phyloP scores from a whole-genome alignment of 2,329 filamentous ascomycete genomes.

The Penicillium frequentans region DNA sequence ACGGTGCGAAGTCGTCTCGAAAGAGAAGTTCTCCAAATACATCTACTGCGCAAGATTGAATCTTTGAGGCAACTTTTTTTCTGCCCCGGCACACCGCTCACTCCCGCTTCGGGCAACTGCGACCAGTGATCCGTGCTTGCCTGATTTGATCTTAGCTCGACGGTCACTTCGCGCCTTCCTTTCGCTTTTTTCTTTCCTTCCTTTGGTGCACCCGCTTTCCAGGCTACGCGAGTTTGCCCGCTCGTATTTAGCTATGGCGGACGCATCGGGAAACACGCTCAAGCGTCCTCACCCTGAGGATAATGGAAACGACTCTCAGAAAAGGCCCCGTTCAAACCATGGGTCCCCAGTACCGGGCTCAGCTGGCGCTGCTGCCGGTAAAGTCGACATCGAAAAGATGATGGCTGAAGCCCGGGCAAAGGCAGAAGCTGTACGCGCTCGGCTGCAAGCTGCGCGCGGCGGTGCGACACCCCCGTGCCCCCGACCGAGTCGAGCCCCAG shows the following conservation, averaged over 20 bases:
- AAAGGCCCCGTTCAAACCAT: slow-evolving; percentile 52
- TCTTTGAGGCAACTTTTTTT: slow-evolving; percentile 40
- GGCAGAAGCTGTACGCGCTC: slow-evolving; percentile 50
- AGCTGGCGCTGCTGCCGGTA: slow-evolving; percentile 33
- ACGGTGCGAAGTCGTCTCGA: slow-evolving; percentile 27
- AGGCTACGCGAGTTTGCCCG: neutral
- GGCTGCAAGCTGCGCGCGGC: slow-evolving; percentile 42
- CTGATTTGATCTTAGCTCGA: slow-evolving; percentile 1
- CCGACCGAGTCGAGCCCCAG: slow-evolving; percentile 37
- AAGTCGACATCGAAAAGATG: slow-evolving; percentile 49
- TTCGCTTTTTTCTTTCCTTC: slow-evolving; percentile 6
- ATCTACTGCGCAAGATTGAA: slow-evolving; percentile 28
- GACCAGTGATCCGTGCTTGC: slow-evolving; percentile 9
- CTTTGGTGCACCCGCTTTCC: neutral
- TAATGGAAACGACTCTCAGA: slow-evolving; percentile 45
- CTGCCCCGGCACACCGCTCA: slow-evolving; percentile 37
- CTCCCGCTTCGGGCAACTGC: slow-evolving; percentile 16
- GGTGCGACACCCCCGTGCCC: slow-evolving; percentile 26
- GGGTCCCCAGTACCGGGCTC: slow-evolving; percentile 47
- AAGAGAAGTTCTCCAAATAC: slow-evolving; percentile 25
- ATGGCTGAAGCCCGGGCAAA: slow-evolving; percentile 50
- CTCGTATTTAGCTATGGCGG: slow-evolving; percentile 37
- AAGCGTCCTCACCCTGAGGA: slow-evolving; percentile 52
- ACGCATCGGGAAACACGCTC: slow-evolving; percentile 43
- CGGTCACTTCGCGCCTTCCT: slow-evolving; percentile 3